Evolutionary conservation across 345 rosid species (phyloP).

Genomic region (Sonneratia alba): DNA sequence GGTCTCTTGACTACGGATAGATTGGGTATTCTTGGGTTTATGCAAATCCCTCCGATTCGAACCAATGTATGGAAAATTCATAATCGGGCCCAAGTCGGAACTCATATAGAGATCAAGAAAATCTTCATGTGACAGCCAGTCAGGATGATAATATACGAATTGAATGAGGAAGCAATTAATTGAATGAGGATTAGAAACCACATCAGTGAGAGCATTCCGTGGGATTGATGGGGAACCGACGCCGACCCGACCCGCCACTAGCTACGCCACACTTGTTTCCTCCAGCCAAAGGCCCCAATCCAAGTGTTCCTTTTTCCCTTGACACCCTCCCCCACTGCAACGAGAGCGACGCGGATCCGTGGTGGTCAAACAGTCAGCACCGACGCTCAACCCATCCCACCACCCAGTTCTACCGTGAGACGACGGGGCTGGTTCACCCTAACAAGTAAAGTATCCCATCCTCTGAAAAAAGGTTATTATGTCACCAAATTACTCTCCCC

Average conservation of each 20-base stretch:
- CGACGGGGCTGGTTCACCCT: no score
- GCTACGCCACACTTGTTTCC: not conserved
- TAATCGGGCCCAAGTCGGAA: no score
- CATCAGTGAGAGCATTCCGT: slow-evolving; percentile 10
- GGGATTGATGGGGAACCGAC: slow-evolving; percentile 17
- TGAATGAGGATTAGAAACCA: not conserved
- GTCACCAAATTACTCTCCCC: slow-evolving; percentile 5
- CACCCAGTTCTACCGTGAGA: not conserved
- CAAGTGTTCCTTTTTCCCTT: not conserved
- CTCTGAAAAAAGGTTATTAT: no score
- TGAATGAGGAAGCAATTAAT: no score
- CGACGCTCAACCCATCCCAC: not conserved
- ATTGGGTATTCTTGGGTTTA: no score
- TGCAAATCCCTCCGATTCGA: no score
- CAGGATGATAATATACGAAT: not conserved
- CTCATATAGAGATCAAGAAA: no score
- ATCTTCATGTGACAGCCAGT: not conserved
- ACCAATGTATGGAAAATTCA: no score
- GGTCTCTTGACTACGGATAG: no score
- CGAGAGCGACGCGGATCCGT: not conserved
- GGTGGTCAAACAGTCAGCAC: slow-evolving; percentile 4
- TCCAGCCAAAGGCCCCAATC: slow-evolving; percentile 12
- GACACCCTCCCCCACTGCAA: not conserved
- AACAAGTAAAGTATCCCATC: no score
- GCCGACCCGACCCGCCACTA: slow-evolving; percentile 1